A percentile compares a stretch with the other conserved stretches of the same genome.
phyloP scores from a whole-genome alignment of 805 yeast species.

The Barnettozyma botsteinii region DNA sequence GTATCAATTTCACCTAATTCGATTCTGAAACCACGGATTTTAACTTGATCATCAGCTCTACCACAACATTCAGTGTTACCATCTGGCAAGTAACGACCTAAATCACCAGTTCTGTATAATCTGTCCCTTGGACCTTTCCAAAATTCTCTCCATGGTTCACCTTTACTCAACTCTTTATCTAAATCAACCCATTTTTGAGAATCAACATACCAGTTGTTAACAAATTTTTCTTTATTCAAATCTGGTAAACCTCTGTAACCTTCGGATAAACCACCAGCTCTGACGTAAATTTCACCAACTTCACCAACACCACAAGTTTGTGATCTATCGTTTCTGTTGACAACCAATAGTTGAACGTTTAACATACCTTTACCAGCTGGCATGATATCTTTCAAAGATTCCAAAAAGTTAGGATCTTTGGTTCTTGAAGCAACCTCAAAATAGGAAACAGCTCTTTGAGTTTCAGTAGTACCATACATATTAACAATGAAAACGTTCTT shows the following conservation, averaged over 20 bases:
- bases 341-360: conserved; percentile 90
- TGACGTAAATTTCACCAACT: conserved; percentile 95
- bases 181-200: conserved; percentile 54
- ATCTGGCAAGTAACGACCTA: conserved; percentile 94
- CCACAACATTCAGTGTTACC: conserved; percentile 99
- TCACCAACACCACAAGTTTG: conserved; percentile 98
- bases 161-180: conserved; percentile 41
- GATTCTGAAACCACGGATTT: conserved; percentile 96
- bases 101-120: conserved; percentile 93
- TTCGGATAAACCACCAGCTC: conserved; percentile 97
- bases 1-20: conserved; percentile 98
- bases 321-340: conserved; percentile 80
- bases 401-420: conserved; percentile 66
- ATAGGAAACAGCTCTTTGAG: conserved; percentile 96
- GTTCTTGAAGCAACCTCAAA: conserved; percentile 77
- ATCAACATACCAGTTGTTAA: conserved; percentile 85
- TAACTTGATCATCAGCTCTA: conserved; percentile 98
- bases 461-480: conserved; percentile 99
- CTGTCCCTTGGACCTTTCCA: conserved; percentile 97
- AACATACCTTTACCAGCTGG: conserved; percentile 99
- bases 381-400: conserved; percentile 86
- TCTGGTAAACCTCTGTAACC: conserved; percentile 93
- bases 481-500: conserved; percentile 85
- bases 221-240: conserved; percentile 78
- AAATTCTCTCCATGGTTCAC: conserved; percentile 60